Base-by-base conservation (phyloP, 2,329 filamentous ascomycete species). In the Cordyceps fumosorosea region DNA sequence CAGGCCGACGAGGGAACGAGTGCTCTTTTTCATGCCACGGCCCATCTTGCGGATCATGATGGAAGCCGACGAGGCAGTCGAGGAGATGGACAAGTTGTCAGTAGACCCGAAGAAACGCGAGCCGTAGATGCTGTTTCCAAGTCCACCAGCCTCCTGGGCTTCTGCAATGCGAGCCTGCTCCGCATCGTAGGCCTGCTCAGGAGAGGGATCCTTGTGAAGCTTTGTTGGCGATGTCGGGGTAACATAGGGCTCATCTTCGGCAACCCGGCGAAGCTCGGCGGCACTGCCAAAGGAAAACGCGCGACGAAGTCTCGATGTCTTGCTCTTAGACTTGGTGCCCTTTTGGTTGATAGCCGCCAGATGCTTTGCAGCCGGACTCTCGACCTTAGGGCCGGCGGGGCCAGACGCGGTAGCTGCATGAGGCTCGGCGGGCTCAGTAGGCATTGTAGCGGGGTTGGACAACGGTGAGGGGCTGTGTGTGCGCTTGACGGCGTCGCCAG, bases 41-140 rank as follows among this genome's bases (percentile, higher is more conserved):
- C 95, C 95, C 95, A 99, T 99, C 79, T 99, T 99, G 59, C 95
- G 87, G 67, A 99, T 89, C 91, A 96, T 96, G 69, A 96, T 87
- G 34, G 91, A 96, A 40, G 91, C 91, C 22, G 91, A 96, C 7
- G 91, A 96, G 22, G 91, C 91, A 11, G 91, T 96, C 4, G 91
- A 96, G 1, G 90, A 93, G 66, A 96, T 91, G 16, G 91, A 96
- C 51, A 99, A 77, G 68, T 98, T 98, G 75, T 99, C 95, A 0
- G 91, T 98, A 5, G 95, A 99, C 16, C 91, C 85, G 72, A 98
- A 97, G 66, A 93, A 84, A 66, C 89, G 89, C 16, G 91, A 90
- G 26, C 89, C 90, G 73, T 99, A 99, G 67, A 99, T 99, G 72
- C 88, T 95, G 71, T 89, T 92, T 64, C 95, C 95, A 65, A 99